Evolutionary conservation across 345 rosid genomes (phyloP).

Genomic region (Boechera stricta): DNA sequence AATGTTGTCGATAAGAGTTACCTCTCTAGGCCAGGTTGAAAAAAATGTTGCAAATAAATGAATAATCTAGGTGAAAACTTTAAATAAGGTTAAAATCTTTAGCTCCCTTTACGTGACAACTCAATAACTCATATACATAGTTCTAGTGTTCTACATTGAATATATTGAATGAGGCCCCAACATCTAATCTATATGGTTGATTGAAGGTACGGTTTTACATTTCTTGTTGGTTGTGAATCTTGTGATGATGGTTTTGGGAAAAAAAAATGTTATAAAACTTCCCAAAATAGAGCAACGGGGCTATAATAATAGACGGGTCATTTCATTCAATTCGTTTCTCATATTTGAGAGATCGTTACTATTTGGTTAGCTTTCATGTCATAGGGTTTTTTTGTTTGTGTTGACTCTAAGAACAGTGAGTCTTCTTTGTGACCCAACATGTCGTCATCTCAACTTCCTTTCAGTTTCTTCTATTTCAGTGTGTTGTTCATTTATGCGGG

Average conservation of each 20-base stretch:
- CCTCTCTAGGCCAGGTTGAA: neutral
- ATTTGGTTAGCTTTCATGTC: slow-evolving; percentile 26
- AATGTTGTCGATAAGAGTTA: neutral
- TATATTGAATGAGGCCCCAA: neutral
- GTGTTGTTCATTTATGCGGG: neutral
- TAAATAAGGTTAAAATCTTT: neutral
- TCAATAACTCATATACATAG: slow-evolving; percentile 12
- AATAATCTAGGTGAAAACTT: neutral
- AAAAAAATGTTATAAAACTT: neutral
- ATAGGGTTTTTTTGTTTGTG: neutral
- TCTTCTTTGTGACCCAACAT: slow-evolving; percentile 4
- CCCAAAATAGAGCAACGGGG: neutral
- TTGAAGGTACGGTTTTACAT: slow-evolving; percentile 4
- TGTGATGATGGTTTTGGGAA: neutral
- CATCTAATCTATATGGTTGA: neutral
- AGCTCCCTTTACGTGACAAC: slow-evolving; percentile 10
- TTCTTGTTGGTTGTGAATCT: slow-evolving; percentile 7
- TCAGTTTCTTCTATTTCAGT: neutral
- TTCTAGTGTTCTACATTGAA: neutral
- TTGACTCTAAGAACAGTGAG: slow-evolving; percentile 34
- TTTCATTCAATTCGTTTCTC: neutral
- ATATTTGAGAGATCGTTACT: neutral
- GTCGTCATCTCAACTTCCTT: slow-evolving; percentile 14
- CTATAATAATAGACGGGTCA: neutral
- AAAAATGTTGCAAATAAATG: neutral